Base-by-base conservation (phyloP, 225 moss, liverwort and hornwort genomes). In the Straminergon stramineum region DNA sequence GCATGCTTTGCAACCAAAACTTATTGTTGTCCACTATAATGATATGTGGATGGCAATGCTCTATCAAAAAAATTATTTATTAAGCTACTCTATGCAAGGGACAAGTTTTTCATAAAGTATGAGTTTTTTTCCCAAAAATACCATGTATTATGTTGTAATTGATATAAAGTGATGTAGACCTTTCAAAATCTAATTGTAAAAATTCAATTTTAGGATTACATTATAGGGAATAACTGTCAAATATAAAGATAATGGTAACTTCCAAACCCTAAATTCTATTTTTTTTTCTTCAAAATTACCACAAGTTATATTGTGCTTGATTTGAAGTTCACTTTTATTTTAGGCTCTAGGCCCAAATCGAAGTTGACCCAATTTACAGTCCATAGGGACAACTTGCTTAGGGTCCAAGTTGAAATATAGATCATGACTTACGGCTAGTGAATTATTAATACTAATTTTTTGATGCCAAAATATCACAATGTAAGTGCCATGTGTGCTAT, bases 1-100 rank as follows among this genome's bases (percentile, higher is more conserved):
- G 1, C 0, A 0, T 19, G 3, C 2, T 35, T 55, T 78, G 15
- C 1, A 4, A 0, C 2, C 7, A 37, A 56, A 10, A 23, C 3
- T 53, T 55, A 15, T 37, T 37, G 15, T 23, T 78, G 35, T 55
- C 6, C 0, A 23, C 5, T 8, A 15, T 23, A 55, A 53, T 23
- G 35, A 34, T 1, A 55, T 15, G 23, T 0, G 2, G 0, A 28
- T 45, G 74, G 17, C 17, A 23, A 8, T 51, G 9, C 6, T 78
- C 35, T 77, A 37, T 21, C 0, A 78, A 55, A 0, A 55, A 55
- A 35, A 56, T 37, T 15, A 2, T 4, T 15, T 37, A 23, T 15
- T 37, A 23, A 35, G 4, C 15, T 55, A 78, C 37, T 4, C 0
- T 23, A 0, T 23, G 1, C 35, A 6, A 15, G 6, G 3, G 15